Base-by-base conservation (phyloP, 2,329 filamentous ascomycete species). In the Bipolaris sorokiniana region DNA sequence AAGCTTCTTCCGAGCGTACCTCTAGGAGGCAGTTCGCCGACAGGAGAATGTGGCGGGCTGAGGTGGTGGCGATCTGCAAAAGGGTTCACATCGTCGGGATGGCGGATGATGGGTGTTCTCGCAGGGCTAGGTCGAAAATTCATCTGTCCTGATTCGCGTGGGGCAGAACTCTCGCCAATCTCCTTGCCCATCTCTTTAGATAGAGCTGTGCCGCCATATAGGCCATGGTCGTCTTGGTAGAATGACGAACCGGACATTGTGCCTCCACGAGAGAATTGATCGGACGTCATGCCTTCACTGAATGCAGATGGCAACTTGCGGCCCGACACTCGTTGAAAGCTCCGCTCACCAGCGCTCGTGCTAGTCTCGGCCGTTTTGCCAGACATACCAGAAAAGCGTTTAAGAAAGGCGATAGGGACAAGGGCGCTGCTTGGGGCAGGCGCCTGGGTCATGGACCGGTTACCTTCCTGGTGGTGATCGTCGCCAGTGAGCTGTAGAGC, bases 61-160 rank as follows among this genome's bases (percentile, higher is more conserved):
- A 75, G 60, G 5, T 67, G 62, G 40, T 66, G 50, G 13, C 54
- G 62, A 47, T 61, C 69, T 16, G 67, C 63, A 51, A 67, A 70
- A 10, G 67, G 63, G 22, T 69, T 65, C 37, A 58, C 64, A 7
- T 73, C 71, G 22, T 71, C 70, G 1, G 73, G 66, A 48, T 82
- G 79, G 56, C 85, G 82, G 55, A 84, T 83, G 15, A 89, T 77
- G 1, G 88, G 84, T 3, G 85, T 87, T 51, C 86, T 83, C 16
- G 84, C 86, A 15, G 88, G 88, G n/a, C 88, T 85, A n/a, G 85
- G 82, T 11, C 66, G 62, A 16, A 70, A 56, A 47, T 63, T 70
- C 65, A 68, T 69, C 1, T 54, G 64, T 31, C 65, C 68, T 18
- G 66, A 62, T n/a, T 60, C 64, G 13, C 66, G 70, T 20, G 60